phyloP scores from a whole-genome alignment of 192 early-diverging fungal genomes.

The Oehlia diaphana region DNA sequence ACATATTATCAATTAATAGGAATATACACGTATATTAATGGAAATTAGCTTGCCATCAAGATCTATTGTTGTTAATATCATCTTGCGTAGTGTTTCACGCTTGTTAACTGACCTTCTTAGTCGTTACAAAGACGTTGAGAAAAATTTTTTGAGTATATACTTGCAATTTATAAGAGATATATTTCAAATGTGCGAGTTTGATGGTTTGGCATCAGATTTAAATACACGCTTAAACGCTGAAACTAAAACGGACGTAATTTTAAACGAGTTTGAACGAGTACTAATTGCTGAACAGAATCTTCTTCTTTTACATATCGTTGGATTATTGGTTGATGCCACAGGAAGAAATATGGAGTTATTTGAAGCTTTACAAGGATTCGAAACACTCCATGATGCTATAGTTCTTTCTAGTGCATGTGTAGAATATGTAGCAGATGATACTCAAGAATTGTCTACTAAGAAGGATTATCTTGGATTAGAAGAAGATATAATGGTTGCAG shows the following conservation, averaged over 20 bases:
- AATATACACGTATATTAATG: conserved; percentile 40
- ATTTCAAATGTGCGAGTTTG: conserved; percentile 27
- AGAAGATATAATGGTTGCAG: conserved; percentile 39
- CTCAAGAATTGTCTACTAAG: background rate
- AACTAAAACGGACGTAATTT: background rate
- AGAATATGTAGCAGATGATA: background rate
- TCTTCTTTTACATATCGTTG: conserved; percentile 36
- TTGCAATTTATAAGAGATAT: conserved; percentile 39
- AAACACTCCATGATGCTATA: conserved; percentile 29
- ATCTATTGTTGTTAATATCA: conserved; percentile 39
- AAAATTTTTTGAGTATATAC: conserved; percentile 41
- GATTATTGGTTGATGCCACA: conserved; percentile 37
- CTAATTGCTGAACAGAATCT: conserved; percentile 42
- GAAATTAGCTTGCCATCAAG: conserved; percentile 36
- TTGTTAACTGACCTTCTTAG: conserved; percentile 38
- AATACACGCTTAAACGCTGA: background rate
- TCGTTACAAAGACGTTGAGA: conserved; percentile 32
- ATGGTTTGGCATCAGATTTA: background rate
- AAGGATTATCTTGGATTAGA: conserved; percentile 30
- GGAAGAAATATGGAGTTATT: conserved; percentile 34
- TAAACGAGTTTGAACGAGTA: conserved; percentile 34
- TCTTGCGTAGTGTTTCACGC: conserved; percentile 36
- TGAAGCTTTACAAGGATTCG: conserved; percentile 42
- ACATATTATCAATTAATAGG: conserved; percentile 19
- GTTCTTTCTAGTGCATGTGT: background rate